These are phyloP conservation scores for Phanerochaete sordida DNA, from an alignment of 768 basidiomycete genomes.

Conservation along the genomic window DNA sequence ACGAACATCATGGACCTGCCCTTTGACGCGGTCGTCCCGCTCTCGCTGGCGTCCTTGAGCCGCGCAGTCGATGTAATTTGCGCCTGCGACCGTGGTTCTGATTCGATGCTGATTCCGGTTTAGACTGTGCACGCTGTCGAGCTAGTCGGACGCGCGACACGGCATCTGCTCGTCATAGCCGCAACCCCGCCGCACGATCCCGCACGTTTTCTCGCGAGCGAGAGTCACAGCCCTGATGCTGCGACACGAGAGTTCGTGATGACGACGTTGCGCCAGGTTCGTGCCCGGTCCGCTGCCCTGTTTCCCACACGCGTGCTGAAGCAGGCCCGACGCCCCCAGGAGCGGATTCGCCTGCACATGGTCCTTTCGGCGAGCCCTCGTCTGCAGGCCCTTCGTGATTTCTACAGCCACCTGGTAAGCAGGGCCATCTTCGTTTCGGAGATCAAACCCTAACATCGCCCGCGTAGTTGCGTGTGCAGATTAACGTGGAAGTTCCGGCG, in stretches of 20 bases:
- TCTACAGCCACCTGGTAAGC: constrained; percentile 49
- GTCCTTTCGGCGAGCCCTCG: constrained; percentile 45
- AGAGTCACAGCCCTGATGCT: not conserved
- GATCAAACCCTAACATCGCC: not conserved
- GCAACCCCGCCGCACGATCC: not conserved
- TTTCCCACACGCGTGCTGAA: constrained; percentile 28
- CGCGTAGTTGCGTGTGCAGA: not conserved
- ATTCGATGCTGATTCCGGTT: not conserved
- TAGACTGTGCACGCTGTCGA: not conserved
- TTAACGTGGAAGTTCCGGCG: constrained; percentile 22
- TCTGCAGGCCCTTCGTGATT: constrained; percentile 40
- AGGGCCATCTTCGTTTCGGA: not conserved
- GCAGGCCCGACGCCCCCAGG: constrained; percentile 31
- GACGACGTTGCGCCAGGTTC: constrained; percentile 6
- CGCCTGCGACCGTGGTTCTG: not conserved
- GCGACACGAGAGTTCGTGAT: not conserved
- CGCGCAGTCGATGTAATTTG: constrained; percentile 18
- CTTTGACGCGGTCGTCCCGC: constrained; percentile 13
- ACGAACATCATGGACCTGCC: constrained; percentile 16
- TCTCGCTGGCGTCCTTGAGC: constrained; percentile 16
- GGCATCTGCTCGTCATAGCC: constrained; percentile 55
- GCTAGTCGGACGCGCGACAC: constrained; percentile 23
- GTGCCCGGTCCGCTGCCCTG: constrained; percentile 33
- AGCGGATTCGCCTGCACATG: constrained; percentile 56
- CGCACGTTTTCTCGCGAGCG: not conserved